These are phyloP conservation scores for Aeschynomene evenia DNA, from an alignment of 306 rosid species.

Conservation along the genomic window DNA sequence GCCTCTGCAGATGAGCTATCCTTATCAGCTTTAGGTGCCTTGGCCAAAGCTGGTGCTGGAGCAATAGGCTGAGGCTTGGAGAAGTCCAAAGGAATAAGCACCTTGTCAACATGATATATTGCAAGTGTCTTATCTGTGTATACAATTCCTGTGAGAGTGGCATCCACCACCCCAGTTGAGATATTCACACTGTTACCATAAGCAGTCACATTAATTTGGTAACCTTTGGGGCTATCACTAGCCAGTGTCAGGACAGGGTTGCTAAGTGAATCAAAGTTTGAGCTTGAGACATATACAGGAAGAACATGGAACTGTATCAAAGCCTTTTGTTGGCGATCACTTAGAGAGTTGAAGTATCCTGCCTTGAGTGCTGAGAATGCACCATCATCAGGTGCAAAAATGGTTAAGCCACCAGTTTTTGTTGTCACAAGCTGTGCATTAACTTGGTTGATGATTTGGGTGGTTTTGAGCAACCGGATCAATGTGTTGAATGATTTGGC, in stretches of 20 bases:
- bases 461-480: constrained; percentile 58
- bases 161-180: constrained; percentile 55
- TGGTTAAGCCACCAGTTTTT: constrained; percentile 45
- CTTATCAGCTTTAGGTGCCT: constrained; percentile 44
- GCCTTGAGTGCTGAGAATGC: constrained; percentile 58
- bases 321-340: constrained; percentile 46
- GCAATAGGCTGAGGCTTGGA: constrained; percentile 47
- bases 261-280: constrained; percentile 63
- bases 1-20: constrained; percentile 33
- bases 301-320: constrained; percentile 60
- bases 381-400: constrained; percentile 54
- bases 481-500: constrained; percentile 50
- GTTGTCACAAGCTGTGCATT: constrained; percentile 50
- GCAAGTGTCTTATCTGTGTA: constrained; percentile 61
- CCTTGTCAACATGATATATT: constrained; percentile 58
- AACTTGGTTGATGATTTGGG: constrained; percentile 57
- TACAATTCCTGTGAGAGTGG: constrained; percentile 58
- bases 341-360: constrained; percentile 54
- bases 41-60: constrained; percentile 41
- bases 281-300: constrained; percentile 47
- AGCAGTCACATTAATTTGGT: constrained; percentile 60
- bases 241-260: constrained; percentile 64
- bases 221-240: constrained; percentile 44
- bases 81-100: constrained; percentile 56
- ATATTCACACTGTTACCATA: constrained; percentile 60